These are phyloP conservation scores for Colletotrichum lentis DNA, from an alignment of 2,329 filamentous ascomycete species.

Conservation along the genomic window DNA sequence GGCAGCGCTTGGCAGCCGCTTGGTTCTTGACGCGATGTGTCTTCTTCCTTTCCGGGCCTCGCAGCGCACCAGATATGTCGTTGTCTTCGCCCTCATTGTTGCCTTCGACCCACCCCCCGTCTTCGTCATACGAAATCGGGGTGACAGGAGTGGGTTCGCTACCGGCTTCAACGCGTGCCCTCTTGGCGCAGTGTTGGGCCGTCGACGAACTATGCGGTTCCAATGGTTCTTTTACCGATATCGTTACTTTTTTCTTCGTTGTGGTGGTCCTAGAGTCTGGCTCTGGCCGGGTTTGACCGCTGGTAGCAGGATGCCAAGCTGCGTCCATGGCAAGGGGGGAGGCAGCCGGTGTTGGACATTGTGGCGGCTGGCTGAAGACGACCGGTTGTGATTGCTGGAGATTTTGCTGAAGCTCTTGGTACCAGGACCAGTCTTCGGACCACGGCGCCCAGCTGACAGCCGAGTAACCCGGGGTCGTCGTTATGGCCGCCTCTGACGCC, in stretches of 20 bases:
- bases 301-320: background rate
- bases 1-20: conserved; percentile 28
- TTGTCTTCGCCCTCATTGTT: background rate
- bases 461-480: background rate
- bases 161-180: background rate
- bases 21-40: conserved; percentile 26
- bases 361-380: background rate
- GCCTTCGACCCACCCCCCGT: no score
- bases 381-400: background rate
- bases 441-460: background rate
- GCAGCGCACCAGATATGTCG: background rate
- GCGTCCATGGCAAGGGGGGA: background rate
- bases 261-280: background rate
- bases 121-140: background rate
- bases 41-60: background rate
- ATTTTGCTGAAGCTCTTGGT: background rate
- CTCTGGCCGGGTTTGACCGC: background rate
- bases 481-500: background rate
- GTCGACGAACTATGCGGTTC: background rate
- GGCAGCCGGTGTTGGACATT: background rate
- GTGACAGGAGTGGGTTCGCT: background rate
- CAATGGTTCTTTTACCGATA: background rate
- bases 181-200: background rate
- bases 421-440: background rate
- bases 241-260: background rate